Evolutionary conservation across 2,329 filamentous ascomycete species (phyloP), one percentile per base, ranked within the genome.

Genomic region (Trichophaea hybrida): DNA sequence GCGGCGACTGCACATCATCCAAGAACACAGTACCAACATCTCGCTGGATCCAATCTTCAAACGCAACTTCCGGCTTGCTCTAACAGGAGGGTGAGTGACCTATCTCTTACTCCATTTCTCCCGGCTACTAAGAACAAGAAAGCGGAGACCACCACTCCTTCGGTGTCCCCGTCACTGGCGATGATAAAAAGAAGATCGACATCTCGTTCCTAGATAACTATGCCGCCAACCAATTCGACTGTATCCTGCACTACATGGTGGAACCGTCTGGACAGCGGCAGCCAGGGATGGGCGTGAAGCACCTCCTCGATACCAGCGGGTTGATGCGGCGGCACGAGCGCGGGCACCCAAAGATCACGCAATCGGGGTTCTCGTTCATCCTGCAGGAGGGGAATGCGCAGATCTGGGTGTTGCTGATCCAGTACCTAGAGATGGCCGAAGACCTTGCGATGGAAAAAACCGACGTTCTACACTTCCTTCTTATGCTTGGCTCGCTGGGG

Each of bases 351-450:
- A 81, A 80, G 57, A 98, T 98, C 68, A 98, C 93, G 0, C 84
- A 95, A 70, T 83, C 87, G 2, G 93, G 93, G 6, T 98, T 98
- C 71, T 90, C 88, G 0, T 98, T 98, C 69, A 77, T 98, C 59
- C 77, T 98, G 6, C 91, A 97, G 69, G 91, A 96, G 70, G 85
- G 91, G 61, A 97, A 96, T 71, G 89, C 91, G 0, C 93, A 98
- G 72, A 89, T 98, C 38, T 98, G 93, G 93, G 93, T 89, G 32
- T 77, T 98, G 51, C 77, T 98, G 38, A 84, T 98, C 34, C 83
- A 96, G 35, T 98, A 95, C 77, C 82, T 98, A 55, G 87, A 94
- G 66, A 86, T 88, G 62, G 85, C 86, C 49, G 84, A 88, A 67
- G 75, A 78, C 69, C 76, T 86, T 13, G 80, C 80, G 35, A 85